Conservation (phyloP, 139 green algal genomes). For the Ulvella scutata region DNA sequence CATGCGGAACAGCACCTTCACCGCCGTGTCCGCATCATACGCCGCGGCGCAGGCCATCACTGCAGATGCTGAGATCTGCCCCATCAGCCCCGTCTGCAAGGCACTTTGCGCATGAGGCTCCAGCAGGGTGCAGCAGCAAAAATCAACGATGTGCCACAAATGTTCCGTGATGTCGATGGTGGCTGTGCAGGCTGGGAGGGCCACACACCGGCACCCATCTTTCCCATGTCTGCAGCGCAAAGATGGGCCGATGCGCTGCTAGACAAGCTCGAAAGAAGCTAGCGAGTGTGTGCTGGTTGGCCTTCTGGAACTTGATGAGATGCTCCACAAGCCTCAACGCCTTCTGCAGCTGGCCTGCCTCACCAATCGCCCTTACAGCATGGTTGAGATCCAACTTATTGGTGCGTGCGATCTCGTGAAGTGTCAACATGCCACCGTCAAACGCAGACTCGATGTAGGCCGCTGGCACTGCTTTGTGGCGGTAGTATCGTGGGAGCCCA, state of each 20-base stretch:
- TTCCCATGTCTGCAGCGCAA: neutral
- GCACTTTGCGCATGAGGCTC: too few relatives aligned
- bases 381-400: neutral
- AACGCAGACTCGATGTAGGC: neutral
- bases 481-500: neutral
- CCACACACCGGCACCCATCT: neutral
- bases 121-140: too few relatives aligned
- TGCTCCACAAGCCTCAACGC: neutral
- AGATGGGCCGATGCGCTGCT: neutral
- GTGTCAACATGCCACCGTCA: neutral
- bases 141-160: too few relatives aligned
- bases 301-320: neutral
- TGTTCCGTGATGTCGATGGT: too few relatives aligned
- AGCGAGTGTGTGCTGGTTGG: neutral
- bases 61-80: neutral
- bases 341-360: neutral
- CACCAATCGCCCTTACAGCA: neutral
- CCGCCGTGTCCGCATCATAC: neutral
- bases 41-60: neutral
- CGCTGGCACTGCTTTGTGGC: neutral
- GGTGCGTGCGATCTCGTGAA: neutral
- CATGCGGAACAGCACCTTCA: neutral
- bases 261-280: neutral
- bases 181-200: neutral
- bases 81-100: neutral